Base-by-base conservation (phyloP, 495 filamentous ascomycete genomes). In the Trichoderma gamsii region DNA sequence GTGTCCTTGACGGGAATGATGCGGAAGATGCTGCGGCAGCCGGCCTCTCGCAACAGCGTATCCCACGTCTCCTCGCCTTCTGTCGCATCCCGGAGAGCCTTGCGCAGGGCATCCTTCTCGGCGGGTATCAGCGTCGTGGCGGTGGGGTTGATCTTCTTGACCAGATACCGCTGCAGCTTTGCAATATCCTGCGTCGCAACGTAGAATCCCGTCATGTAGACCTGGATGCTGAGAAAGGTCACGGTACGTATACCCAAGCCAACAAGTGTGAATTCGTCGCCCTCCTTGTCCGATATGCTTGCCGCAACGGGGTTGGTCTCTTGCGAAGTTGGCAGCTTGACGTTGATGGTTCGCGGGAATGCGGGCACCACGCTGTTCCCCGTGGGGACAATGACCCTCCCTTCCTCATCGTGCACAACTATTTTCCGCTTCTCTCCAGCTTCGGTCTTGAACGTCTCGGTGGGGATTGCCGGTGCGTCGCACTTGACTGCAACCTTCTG, bases 131-230 rank as follows among this genome's bases (percentile, higher is more conserved):
- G 83, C 3, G 92, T 89, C 32, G 91, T 94, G 12, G 91, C 93
- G n/a, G 82, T 82, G 0, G 87, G 85, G 67, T 86, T 84, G 64
- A 85, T 80, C 67, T 80, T 76, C 70, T 81, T 85, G 67, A 80
- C 74, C 52, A 82, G 73, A 11, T 74, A 76, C 66, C 71, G 76
- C 69, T 85, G 81, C 41, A 85, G 70, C 3, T 81, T 79, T 5
- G 81, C 82, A 67, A 98, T 87, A 72, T 96, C 92, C 44, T 86
- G 76, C 4, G 88, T 93, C 25, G 90, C 90, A 32, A 97, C 82
- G 78, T 99, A 99, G 70, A 95, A 80, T 8, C 95, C 95, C 0
- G 96, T 90, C 18, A 97, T 90, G 80, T 99, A 99, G 67, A 99
- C 95, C 75, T 96, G 88, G 32, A 99, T 90, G n/a, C 85, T 79